A percentile compares a stretch with the other conserved stretches of the same genome.
These are phyloP conservation scores for Rhododendron williamsianum DNA, from an alignment of 148 eudicot genomes.

Conservation along the genomic window DNA sequence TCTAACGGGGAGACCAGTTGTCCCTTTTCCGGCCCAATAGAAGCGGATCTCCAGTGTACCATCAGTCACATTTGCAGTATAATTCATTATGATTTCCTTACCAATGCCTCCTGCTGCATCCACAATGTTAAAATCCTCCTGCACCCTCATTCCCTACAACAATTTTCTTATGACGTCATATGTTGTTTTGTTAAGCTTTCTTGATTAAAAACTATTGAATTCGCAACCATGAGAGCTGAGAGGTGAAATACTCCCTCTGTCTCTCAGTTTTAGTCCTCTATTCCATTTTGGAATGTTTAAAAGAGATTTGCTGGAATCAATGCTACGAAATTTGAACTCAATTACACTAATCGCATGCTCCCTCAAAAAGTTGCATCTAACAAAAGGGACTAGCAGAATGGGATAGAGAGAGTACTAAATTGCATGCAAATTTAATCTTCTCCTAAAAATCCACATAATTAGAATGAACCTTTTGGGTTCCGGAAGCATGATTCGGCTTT, in stretches of 20 bases:
- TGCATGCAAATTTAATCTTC: too few species aligned
- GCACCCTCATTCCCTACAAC: not conserved
- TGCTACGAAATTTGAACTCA: not conserved
- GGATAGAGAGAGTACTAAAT: too few species aligned
- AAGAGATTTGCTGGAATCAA: not conserved
- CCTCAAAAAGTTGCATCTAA: not conserved
- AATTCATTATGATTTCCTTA: not conserved
- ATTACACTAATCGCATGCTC: not conserved
- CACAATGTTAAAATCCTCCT: not conserved
- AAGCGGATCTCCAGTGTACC: slow-evolving; percentile 19
- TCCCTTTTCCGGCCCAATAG: slow-evolving; percentile 42
- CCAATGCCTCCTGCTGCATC: not conserved
- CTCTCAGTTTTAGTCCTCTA: not conserved
- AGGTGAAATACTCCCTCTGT: not conserved
- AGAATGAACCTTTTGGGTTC: too few species aligned
- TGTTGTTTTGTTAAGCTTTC: not conserved
- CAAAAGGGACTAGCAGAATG: not conserved
- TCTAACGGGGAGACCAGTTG: slow-evolving; percentile 18
- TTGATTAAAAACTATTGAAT: not conserved
- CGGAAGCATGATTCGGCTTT: too few species aligned
- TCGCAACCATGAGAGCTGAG: not conserved
- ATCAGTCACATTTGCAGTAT: not conserved
- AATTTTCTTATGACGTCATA: not conserved
- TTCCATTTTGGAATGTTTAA: not conserved
- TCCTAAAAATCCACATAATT: too few species aligned